Percentiles rank a stretch among this genome's conserved stretches.
Evolutionary conservation across 2,329 filamentous ascomycete genomes (phyloP).

Genomic region (Penicillium brevicompactum): DNA sequence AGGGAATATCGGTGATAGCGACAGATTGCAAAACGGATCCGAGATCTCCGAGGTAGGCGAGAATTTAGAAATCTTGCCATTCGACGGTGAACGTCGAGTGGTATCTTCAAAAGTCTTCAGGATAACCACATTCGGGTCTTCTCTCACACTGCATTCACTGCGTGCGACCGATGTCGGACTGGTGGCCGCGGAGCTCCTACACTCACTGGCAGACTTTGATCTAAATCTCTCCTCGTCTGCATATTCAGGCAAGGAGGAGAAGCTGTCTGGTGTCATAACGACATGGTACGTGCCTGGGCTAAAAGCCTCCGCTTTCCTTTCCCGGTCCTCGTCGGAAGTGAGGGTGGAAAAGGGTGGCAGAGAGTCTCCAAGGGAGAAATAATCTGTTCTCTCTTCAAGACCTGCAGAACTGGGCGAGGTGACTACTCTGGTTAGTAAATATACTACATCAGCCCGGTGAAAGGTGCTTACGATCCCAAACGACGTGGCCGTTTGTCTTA

Average conservation of each 20-base stretch:
- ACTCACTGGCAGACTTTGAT: slow-evolving; percentile 20
- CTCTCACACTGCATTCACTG: slow-evolving; percentile 19
- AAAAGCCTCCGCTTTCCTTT: slow-evolving; percentile 56
- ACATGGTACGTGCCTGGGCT: slow-evolving; percentile 59
- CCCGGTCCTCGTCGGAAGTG: slow-evolving; percentile 60
- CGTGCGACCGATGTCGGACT: slow-evolving; percentile 31
- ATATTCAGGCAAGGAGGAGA: slow-evolving; percentile 56
- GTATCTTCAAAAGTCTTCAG: slow-evolving; percentile 54
- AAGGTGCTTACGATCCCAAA: slow-evolving; percentile 58
- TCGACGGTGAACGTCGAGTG: slow-evolving; percentile 34
- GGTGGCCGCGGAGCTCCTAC: slow-evolving; percentile 29
- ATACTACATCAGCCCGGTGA: not conserved
- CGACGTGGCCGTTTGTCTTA: slow-evolving; percentile 52
- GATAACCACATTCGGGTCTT: slow-evolving; percentile 54
- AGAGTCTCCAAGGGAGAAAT: slow-evolving; percentile 44
- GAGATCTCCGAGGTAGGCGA: slow-evolving; percentile 40
- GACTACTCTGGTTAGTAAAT: slow-evolving; percentile 26
- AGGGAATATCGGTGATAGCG: slow-evolving; percentile 29
- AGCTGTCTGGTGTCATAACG: slow-evolving; percentile 57
- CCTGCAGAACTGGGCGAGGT: slow-evolving; percentile 28
- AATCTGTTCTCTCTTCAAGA: slow-evolving; percentile 28
- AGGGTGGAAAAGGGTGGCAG: slow-evolving; percentile 57
- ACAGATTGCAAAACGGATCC: slow-evolving; percentile 27
- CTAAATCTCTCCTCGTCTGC: slow-evolving; percentile 38
- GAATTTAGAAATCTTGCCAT: slow-evolving; percentile 31